These are phyloP conservation scores for Aurantiochytrium sp. DNA, from an alignment of 108 stramenopile genomes.

Conservation along the genomic window DNA sequence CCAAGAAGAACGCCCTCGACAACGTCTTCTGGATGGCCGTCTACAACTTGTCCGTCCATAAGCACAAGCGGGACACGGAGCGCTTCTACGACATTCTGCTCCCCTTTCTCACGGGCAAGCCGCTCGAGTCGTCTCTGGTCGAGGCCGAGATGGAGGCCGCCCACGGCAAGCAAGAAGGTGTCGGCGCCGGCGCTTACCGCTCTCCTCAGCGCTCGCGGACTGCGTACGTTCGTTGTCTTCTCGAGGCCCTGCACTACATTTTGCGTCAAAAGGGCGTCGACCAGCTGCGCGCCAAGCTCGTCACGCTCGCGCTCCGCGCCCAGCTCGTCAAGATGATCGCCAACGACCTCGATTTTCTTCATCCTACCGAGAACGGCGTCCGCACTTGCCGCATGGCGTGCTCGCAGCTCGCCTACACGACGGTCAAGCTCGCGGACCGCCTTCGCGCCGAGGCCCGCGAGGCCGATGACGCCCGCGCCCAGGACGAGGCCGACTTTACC, in stretches of 20 bases:
- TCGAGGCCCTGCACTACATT: constrained; percentile 32
- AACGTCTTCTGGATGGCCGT: constrained; percentile 42
- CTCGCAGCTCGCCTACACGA: constrained; percentile 24
- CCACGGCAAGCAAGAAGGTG: background rate
- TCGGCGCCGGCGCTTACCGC: constrained; percentile 4
- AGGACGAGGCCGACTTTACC: background rate
- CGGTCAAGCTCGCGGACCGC: background rate
- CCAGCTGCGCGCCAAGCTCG: constrained; percentile 3
- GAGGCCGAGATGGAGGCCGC: constrained; percentile 32
- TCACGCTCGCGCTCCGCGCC: constrained; percentile 33
- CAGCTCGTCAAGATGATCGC: constrained; percentile 40
- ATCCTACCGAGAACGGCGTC: constrained; percentile 34
- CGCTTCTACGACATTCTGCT: constrained; percentile 39
- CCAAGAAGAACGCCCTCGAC: constrained; percentile 43
- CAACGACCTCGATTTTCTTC: constrained; percentile 31
- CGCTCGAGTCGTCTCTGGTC: constrained; percentile 36
- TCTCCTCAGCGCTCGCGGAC: constrained; percentile 35
- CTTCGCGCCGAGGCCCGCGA: background rate
- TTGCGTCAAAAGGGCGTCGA: background rate
- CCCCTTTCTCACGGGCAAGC: constrained; percentile 41
- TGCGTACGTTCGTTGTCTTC: constrained; percentile 37
- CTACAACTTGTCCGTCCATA: constrained; percentile 36
- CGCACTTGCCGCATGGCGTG: constrained; percentile 29
- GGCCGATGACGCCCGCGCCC: background rate
- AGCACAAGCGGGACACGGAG: constrained; percentile 32